phyloP scores from a whole-genome alignment of 75 land plant species.

The Selaginella moellendorffii region DNA sequence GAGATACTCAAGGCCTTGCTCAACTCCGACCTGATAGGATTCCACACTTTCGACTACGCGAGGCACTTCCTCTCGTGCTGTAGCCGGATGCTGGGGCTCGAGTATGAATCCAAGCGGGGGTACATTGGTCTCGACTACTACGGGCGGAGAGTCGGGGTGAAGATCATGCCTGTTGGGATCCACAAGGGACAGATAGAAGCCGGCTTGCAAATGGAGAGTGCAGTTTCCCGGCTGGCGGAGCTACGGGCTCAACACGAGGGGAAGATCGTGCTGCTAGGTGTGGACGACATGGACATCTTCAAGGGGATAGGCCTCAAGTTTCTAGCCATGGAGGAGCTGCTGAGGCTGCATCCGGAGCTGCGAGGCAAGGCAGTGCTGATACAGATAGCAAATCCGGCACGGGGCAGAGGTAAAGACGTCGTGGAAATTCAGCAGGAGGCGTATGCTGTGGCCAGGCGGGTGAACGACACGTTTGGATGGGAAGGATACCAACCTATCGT shows the following conservation, averaged over 20 bases:
- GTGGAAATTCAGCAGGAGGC: constrained; percentile 35
- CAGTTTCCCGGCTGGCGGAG: constrained; percentile 36
- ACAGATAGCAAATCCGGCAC: constrained; percentile 76
- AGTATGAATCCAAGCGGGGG: constrained; percentile 67
- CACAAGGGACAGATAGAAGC: constrained; percentile 64
- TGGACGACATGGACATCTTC: constrained; percentile 73
- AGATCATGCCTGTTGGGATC: constrained; percentile 69
- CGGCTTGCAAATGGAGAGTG: constrained; percentile 32
- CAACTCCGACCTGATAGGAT: constrained; percentile 61
- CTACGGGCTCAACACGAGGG: constrained; percentile 42
- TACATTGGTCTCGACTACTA: constrained; percentile 65
- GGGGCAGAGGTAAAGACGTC: constrained; percentile 60
- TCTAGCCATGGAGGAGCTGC: constrained; percentile 54
- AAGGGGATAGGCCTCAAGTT: constrained; percentile 74
- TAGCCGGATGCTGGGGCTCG: constrained; percentile 72
- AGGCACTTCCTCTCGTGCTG: constrained; percentile 66
- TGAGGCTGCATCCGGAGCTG: constrained; percentile 30
- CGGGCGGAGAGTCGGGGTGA: constrained; percentile 69
- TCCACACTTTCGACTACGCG: constrained; percentile 62
- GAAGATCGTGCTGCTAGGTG: constrained; percentile 36
- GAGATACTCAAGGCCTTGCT: constrained; percentile 54
- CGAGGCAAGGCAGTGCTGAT: constrained; percentile 57
- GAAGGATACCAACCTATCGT: constrained; percentile 22
- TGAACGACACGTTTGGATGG: constrained; percentile 27
- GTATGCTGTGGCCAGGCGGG: constrained; percentile 14